Base-by-base conservation (phyloP, 495 filamentous ascomycete species). In the Lepidopterella palustris region DNA sequence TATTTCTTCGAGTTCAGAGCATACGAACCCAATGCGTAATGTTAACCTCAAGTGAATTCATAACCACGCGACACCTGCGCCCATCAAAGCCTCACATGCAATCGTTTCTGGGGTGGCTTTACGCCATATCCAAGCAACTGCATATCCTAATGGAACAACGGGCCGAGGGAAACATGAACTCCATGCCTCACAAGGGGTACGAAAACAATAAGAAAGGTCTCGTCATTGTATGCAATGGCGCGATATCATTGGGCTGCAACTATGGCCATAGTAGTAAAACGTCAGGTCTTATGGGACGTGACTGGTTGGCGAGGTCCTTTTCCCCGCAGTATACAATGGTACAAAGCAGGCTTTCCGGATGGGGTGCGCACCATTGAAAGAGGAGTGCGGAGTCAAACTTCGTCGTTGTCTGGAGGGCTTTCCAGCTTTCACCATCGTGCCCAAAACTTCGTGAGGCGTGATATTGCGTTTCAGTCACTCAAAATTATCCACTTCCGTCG, bases 281-380 rank as follows among this genome's bases (percentile, higher is more conserved):
- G 47, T 4, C 23, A 50, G 24, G 47, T 24, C n/a, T 25, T 49
- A 24, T 13, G 10, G 47, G 47, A 25, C 20, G 47, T 50, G 47
- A 27, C 20, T 27, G 25, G 47, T 24, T 27, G 25, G n/a, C 47
- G 47, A 50, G 47, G 47, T 13, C 8, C 5, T 6, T 24, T 50
- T 50, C 47, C 47, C 47, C 47, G 47, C 47, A 50, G 24, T 50
- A 5, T 50, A 25, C 20, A 50, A 50, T 6, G 47, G 47, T 24
- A 49, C 15, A 21, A 50, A 50, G 24, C 18, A 13, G 26, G 47
- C 15, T 24, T 13, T 24, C 21, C 47, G 21, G 47, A 24, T 27
- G 20, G 47, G 21, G 47, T 24, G 8, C 47, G 45, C 23, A 24
- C 21, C 47, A 49, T 26, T 26, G 24, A 23, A 49, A 26, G 45